Base-by-base conservation (phyloP, 768 basidiomycete species). In the Naematelia aurantialba region DNA sequence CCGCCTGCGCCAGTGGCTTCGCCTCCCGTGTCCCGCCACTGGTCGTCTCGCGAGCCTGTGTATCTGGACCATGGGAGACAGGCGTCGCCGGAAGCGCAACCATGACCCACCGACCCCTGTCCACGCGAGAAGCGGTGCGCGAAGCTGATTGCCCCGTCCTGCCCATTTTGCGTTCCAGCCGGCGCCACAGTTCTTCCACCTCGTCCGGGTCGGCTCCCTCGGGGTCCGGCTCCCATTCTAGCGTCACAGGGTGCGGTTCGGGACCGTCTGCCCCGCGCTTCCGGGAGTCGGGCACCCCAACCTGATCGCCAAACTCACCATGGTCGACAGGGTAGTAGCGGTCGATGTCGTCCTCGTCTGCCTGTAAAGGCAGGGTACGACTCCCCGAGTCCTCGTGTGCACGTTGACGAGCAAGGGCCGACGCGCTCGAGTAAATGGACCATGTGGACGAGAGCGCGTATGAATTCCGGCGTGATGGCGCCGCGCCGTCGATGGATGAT, bases 41-140 rank as follows among this genome's bases (percentile, higher is more conserved):
- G n/a, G n/a, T n/a, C n/a, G n/a, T n/a, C n/a, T n/a, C n/a, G n/a
- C n/a, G n/a, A n/a, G n/a, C n/a, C n/a, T n/a, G n/a, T n/a, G n/a
- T n/a, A n/a, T n/a, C n/a, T n/a, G n/a, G n/a, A n/a, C n/a, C n/a
- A n/a, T n/a, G n/a, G n/a, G n/a, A n/a, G n/a, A n/a, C n/a, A n/a
- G n/a, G n/a, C n/a, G n/a, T n/a, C n/a, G n/a, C n/a, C n/a, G 46
- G 56, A 2, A 30, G 29, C 10, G 46, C 27, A 3, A 26, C 45
- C 14, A 57, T 42, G 19, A 64, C 48, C 62, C 62, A 64, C n/a
- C 62, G 25, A 10, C 62, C 62, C 46, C 62, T 27, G 25, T 60
- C 34, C 31, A 26, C 1, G 12, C 45, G 13, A 12, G 30, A 12
- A 17, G 34, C 17, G 17, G 34, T 8, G 17, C 34, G 8, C 8